Conservation (phyloP, 1,139 yeast genomes). For the Magnusiomyces suaveolens region DNA sequence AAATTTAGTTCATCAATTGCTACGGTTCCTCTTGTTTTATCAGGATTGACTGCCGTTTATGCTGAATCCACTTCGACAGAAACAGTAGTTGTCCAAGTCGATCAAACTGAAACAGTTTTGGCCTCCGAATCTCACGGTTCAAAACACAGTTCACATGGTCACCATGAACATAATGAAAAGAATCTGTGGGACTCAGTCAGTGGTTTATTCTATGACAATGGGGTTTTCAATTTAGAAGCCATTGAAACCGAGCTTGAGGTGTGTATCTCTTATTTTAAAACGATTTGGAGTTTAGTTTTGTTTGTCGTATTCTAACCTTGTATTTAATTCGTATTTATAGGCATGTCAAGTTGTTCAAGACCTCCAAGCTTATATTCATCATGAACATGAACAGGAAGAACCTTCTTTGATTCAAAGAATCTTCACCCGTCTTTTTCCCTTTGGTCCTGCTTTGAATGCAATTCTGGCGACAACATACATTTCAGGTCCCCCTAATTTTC, state of each 20-base stretch:
- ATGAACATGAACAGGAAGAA: constrained; percentile 18
- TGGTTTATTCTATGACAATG: constrained; percentile 29
- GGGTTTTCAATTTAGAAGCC: constrained; percentile 34
- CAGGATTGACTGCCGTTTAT: background rate
- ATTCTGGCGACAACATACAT: constrained; percentile 51
- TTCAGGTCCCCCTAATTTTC: constrained; percentile 51
- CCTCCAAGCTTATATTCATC: constrained; percentile 26
- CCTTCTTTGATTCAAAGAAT: constrained; percentile 25
- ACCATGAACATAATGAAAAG: background rate
- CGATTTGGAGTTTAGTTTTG: background rate
- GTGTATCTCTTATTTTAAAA: background rate
- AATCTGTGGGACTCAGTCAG: constrained; percentile 1
- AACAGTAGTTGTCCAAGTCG: background rate
- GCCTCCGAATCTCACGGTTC: background rate
- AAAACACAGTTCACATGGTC: background rate
- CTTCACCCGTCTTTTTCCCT: constrained; percentile 37
- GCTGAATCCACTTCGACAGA: background rate
- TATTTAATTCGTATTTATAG: constrained; percentile 16
- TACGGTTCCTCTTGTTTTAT: background rate
- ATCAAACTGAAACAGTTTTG: background rate
- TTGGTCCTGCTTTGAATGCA: constrained; percentile 49
- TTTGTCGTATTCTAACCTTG: background rate
- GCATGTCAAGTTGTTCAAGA: constrained; percentile 35
- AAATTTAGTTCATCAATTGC: background rate
- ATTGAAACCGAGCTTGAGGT: constrained; percentile 19